phyloP scores from a whole-genome alignment of 306 rosid species.

The Argentina anserina region DNA sequence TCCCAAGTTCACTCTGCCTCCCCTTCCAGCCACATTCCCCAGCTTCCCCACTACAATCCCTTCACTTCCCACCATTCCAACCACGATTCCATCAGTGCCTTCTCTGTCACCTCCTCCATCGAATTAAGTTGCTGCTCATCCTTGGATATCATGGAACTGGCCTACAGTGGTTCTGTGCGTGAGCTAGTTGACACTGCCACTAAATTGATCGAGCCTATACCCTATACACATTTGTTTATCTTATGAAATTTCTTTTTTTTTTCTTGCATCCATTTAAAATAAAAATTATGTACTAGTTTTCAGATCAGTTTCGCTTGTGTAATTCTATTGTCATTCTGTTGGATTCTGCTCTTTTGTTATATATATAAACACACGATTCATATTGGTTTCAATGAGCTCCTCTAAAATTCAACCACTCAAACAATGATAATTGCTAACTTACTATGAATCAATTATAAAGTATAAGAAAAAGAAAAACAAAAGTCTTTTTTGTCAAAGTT shows the following conservation, averaged over 20 bases:
- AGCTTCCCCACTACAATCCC: constrained; percentile 18
- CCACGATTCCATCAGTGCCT: constrained; percentile 14
- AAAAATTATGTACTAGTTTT: neutral
- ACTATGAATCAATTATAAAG: neutral
- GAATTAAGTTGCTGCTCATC: neutral
- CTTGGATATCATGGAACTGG: neutral
- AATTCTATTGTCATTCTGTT: neutral
- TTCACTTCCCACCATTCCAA: constrained; percentile 21
- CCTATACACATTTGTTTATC: neutral
- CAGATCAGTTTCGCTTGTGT: neutral
- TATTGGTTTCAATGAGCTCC: neutral
- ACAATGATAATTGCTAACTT: neutral
- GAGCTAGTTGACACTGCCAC: too few species aligned
- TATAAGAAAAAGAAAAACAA: neutral
- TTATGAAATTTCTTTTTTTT: neutral
- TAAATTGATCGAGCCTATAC: neutral
- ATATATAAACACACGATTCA: neutral
- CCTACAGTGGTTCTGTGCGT: too few species aligned
- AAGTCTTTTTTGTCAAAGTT: neutral
- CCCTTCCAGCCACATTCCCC: constrained; percentile 17
- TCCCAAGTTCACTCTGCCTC: constrained; percentile 20
- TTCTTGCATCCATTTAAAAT: neutral
- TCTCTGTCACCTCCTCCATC: constrained; percentile 27
- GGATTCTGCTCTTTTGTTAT: neutral
- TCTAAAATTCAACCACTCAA: neutral